Conservation (phyloP, 192 early-diverging fungal genomes). For the Diversispora eburnea region DNA sequence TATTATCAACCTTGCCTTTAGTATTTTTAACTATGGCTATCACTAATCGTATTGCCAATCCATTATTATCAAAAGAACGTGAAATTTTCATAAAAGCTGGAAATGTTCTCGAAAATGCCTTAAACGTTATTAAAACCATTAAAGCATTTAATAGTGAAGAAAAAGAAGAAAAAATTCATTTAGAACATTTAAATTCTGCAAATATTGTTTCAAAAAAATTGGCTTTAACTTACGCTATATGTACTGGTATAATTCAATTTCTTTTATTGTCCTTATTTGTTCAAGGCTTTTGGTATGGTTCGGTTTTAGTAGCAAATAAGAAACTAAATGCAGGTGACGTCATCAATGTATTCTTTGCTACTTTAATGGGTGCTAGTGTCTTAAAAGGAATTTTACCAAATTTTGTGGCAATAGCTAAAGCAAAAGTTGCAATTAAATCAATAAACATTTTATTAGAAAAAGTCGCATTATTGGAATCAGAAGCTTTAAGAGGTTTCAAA, state of each 20-base stretch:
- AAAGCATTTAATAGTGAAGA: conserved; percentile 22
- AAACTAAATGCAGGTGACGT: conserved; percentile 14
- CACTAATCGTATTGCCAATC: neutral
- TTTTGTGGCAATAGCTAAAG: neutral
- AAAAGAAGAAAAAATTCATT: conserved; percentile 26
- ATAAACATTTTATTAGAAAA: conserved; percentile 25
- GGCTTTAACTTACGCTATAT: conserved; percentile 7
- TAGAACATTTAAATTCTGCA: neutral
- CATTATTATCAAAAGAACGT: conserved; percentile 14
- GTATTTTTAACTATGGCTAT: conserved; percentile 29
- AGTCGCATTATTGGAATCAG: conserved; percentile 20
- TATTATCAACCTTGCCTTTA: conserved; percentile 66
- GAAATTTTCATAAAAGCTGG: conserved; percentile 23
- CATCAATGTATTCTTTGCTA: conserved; percentile 15
- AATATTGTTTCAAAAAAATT: conserved; percentile 7
- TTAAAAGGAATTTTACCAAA: conserved; percentile 4
- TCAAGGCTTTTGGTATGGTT: conserved; percentile 26
- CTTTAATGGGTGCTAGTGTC: neutral
- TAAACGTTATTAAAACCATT: conserved; percentile 21
- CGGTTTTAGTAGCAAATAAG: conserved; percentile 5
- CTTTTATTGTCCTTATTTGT: conserved; percentile 28
- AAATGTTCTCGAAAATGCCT: conserved; percentile 18
- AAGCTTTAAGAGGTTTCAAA: conserved; percentile 25
- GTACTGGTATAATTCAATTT: conserved; percentile 19
- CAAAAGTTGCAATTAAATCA: conserved; percentile 6